Conservation (phyloP, 2,329 filamentous ascomycete genomes). For the Penicillium sp. region DNA sequence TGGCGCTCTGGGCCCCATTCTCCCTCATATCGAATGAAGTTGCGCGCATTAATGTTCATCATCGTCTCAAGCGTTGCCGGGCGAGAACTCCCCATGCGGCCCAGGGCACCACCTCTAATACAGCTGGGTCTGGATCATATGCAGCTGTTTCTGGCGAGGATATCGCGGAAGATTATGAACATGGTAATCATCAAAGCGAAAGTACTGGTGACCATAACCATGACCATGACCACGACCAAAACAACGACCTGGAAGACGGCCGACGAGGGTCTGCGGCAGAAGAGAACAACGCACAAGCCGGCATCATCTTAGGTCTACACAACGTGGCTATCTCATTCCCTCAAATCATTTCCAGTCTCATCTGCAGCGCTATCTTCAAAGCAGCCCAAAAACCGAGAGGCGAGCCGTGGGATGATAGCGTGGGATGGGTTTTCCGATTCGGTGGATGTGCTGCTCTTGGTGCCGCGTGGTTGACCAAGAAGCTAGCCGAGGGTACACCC, state of each 20-base stretch:
- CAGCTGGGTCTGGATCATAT: constrained; percentile 12
- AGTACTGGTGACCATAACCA: background rate
- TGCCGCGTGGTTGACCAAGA: constrained; percentile 73
- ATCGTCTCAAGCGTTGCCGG: constrained; percentile 53
- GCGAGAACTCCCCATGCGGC: constrained; percentile 10
- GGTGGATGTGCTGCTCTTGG: constrained; percentile 78
- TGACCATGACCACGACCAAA: constrained; percentile 3
- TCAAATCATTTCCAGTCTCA: constrained; percentile 86
- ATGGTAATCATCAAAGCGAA: background rate
- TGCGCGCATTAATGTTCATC: constrained; percentile 74
- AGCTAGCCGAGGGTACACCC: constrained; percentile 64
- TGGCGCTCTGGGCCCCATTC: constrained; percentile 93
- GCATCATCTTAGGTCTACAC: constrained; percentile 91
- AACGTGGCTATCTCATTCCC: constrained; percentile 93
- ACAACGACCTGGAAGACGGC: constrained; percentile 33
- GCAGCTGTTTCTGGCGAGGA: constrained; percentile 11
- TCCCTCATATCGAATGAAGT: constrained; percentile 94
- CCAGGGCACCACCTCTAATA: constrained; percentile 7
- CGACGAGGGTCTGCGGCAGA: constrained; percentile 27
- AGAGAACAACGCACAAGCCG: constrained; percentile 73
- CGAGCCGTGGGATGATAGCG: constrained; percentile 80
- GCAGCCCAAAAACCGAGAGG: constrained; percentile 86
- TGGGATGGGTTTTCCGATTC: constrained; percentile 82
- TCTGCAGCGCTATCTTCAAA: constrained; percentile 82
- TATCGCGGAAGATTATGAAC: background rate